Conservation (phyloP, 2,329 filamentous ascomycete species). For the Botrytis sinoallii region DNA sequence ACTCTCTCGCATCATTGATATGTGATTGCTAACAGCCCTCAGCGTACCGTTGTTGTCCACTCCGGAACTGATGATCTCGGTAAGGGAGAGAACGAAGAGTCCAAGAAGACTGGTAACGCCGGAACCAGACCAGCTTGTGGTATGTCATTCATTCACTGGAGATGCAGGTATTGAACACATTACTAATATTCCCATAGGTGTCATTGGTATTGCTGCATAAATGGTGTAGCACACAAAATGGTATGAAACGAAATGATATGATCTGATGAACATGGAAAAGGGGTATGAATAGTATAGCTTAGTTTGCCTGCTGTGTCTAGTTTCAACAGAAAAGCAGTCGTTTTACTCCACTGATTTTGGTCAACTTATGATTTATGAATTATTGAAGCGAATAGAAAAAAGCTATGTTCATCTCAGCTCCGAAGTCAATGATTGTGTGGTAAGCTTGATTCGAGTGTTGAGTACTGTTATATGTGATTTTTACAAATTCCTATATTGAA, state of each 20-base stretch:
- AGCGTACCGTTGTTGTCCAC: conserved; percentile 95
- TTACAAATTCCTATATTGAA: not conserved
- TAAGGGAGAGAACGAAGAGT: conserved; percentile 87
- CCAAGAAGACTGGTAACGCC: conserved; percentile 97
- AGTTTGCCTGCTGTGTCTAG: conserved; percentile 2
- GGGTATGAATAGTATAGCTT: not conserved
- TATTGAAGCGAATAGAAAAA: not conserved
- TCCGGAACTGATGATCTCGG: conserved; percentile 95
- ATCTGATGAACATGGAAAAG: conserved; percentile 2
- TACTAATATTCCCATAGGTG: conserved; percentile 49
- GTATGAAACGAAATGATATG: not conserved
- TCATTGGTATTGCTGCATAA: conserved; percentile 84
- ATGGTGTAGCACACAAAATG: conserved; percentile 20
- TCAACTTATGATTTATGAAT: not conserved
- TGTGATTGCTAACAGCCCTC: conserved; percentile 29
- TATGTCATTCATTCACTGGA: conserved; percentile 44
- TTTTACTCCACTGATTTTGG: not conserved
- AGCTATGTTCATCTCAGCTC: not conserved
- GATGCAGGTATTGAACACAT: not conserved
- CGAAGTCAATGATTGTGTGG: not conserved
- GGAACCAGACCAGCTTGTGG: conserved; percentile 92
- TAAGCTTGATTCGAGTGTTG: not conserved
- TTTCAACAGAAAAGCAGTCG: not conserved
- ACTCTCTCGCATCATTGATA: not conserved
- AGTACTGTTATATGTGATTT: not conserved